These are phyloP conservation scores for Aspergillus sojae DNA, from an alignment of 2,329 filamentous ascomycete genomes.

Conservation along the genomic window DNA sequence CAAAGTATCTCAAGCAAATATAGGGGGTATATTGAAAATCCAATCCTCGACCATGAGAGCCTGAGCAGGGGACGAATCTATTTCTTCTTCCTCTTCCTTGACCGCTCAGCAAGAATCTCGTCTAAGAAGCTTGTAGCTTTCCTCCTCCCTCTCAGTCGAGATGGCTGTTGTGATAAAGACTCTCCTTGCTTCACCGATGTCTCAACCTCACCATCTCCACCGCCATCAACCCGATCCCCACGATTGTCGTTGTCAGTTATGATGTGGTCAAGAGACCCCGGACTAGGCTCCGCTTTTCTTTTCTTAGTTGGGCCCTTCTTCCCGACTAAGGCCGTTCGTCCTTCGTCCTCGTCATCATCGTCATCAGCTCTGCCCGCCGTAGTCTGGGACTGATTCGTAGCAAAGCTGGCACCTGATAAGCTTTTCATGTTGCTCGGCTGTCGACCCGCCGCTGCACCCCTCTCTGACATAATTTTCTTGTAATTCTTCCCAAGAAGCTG, in stretches of 20 bases:
- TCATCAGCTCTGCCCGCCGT: conserved; percentile 7
- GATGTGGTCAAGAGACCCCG: not conserved
- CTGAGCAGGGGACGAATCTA: conserved; percentile 17
- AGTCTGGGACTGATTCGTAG: not conserved
- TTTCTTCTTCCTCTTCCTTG: conserved; percentile 55
- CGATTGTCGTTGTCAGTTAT: not conserved
- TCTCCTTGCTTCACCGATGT: conserved; percentile 10
- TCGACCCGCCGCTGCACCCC: conserved; percentile 40
- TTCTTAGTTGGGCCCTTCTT: conserved; percentile 27
- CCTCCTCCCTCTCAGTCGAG: conserved; percentile 35
- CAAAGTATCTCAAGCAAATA: not conserved
- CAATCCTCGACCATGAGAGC: not conserved
- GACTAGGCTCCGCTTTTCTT: conserved; percentile 9
- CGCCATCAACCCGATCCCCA: conserved; percentile 1
- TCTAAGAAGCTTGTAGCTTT: conserved; percentile 56
- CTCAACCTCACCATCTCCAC: conserved; percentile 12
- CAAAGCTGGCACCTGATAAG: not conserved
- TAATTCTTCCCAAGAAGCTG: conserved; percentile 50
- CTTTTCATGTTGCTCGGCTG: not conserved
- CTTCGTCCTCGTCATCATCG: conserved; percentile 44
- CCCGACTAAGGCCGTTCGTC: conserved; percentile 43
- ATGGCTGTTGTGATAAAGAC: conserved; percentile 14
- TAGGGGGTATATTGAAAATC: not conserved
- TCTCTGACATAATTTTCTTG: conserved; percentile 44
- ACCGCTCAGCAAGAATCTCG: conserved; percentile 50